phyloP scores from a whole-genome alignment of 306 rosid genomes.

The Abrus precatorius region DNA sequence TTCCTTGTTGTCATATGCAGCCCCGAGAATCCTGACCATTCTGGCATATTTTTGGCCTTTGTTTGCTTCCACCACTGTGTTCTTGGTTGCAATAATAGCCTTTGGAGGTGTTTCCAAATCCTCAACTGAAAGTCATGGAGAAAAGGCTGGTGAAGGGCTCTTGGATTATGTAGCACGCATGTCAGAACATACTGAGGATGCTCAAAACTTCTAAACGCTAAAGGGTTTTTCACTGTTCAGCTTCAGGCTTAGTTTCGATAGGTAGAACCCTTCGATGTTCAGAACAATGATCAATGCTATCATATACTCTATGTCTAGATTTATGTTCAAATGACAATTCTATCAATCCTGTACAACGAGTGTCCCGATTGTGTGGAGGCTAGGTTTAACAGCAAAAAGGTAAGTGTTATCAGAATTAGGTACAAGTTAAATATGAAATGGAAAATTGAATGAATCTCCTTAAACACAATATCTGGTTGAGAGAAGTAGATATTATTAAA shows the following conservation, averaged over 20 bases:
- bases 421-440: no score
- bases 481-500: no score
- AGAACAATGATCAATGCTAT: conserved; percentile 33
- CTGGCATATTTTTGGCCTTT: conserved; percentile 82
- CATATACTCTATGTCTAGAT: conserved; percentile 1
- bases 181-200: conserved; percentile 49
- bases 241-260: conserved; percentile 32
- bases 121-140: conserved; percentile 57
- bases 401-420: no score
- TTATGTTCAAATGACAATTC: conserved; percentile 9
- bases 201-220: conserved; percentile 16
- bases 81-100: conserved; percentile 58
- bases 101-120: conserved; percentile 67
- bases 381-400: no score
- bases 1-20: conserved; percentile 60
- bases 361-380: background rate
- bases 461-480: no score
- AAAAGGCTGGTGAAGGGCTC: conserved; percentile 65
- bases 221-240: background rate
- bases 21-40: conserved; percentile 64
- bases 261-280: conserved; percentile 25
- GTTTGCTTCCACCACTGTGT: conserved; percentile 72
- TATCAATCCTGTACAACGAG: conserved; percentile 18
- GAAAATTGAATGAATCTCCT: no score
- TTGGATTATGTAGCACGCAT: conserved; percentile 70